These are phyloP conservation scores for Gilbertella persicaria DNA, from an alignment of 371 early-diverging fungal genomes.

Conservation along the genomic window DNA sequence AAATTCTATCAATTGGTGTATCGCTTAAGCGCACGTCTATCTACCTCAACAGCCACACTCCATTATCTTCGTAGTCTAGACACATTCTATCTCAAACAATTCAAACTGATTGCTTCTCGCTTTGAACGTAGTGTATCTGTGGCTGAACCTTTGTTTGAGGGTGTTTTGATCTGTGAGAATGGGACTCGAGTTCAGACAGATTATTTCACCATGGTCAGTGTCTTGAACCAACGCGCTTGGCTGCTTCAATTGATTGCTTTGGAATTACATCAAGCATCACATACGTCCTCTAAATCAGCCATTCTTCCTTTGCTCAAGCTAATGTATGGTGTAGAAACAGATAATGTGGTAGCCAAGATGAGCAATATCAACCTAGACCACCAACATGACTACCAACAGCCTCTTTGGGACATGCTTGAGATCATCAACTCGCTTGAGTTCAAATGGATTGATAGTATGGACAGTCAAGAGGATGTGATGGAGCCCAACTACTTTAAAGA, in stretches of 20 bases:
- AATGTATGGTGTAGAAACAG: constrained; percentile 11
- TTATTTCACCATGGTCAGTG: constrained; percentile 53
- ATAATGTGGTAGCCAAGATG: not conserved
- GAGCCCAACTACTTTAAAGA: constrained; percentile 9
- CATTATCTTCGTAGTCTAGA: constrained; percentile 75
- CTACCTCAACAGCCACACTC: constrained; percentile 70
- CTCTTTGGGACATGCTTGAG: constrained; percentile 54
- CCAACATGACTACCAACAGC: constrained; percentile 27
- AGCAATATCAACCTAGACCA: not conserved
- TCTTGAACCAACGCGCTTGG: constrained; percentile 85
- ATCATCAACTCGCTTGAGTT: constrained; percentile 54
- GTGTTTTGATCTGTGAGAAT: constrained; percentile 15
- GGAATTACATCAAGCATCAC: constrained; percentile 62
- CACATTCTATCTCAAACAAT: constrained; percentile 67
- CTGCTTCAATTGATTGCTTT: constrained; percentile 78
- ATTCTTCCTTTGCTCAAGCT: constrained; percentile 10
- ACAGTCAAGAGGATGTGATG: constrained; percentile 1
- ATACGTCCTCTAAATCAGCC: constrained; percentile 23
- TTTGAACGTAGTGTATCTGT: constrained; percentile 12
- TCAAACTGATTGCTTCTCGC: constrained; percentile 42
- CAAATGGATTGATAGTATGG: constrained; percentile 45
- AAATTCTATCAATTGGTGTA: constrained; percentile 83
- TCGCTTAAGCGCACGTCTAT: constrained; percentile 65
- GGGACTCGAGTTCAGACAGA: constrained; percentile 33
- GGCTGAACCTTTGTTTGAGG: constrained; percentile 16